Base-by-base conservation (phyloP, 1,284 basidiomycete genomes). In the Caloboletus inedulis region DNA sequence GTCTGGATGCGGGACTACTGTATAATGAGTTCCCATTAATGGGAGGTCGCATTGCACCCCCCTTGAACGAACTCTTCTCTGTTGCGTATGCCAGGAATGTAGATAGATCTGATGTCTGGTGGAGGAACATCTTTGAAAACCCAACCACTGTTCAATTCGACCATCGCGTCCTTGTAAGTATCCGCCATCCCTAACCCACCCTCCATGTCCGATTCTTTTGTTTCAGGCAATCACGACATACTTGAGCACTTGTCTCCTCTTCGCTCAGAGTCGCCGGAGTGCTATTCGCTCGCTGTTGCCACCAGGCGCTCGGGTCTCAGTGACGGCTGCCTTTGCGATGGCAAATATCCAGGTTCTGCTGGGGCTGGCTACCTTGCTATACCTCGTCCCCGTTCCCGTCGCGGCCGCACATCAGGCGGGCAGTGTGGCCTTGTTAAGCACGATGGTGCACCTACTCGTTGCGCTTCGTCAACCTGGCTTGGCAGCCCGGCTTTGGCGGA, bases 21-120 rank as follows among this genome's bases (percentile, higher is more conserved):
- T 99, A 99, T 75, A 99, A 98, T 69, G 96, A 98, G 69, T 99
- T 98, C 75, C 97, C 97, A 0, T 76, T 88, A 6, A 99, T 99
- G 97, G 97, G 94, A 39, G 93, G 90, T 9, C 81, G 85, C 8
- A 69, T 98, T 29, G 81, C 84, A 3, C 97, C 97, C 4, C 94
- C 94, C 0, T 64, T 76, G 12, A 81, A 88, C 31, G 97, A 99
- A 69, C 80, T 99, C 21, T 83, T 97, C 66, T 84, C 89, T 36
- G 68, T 78, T 21, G 76, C 76, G n/a, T 97, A 93, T 69, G 82
- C 87, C 10, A 83, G 84, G 70, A 79, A 67, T 35, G 62, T 71
- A 0, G 89, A 92, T 66, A 76, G 79, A 58, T 82, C 81, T 5
- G 91, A 95, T 64, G 66, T 82, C 14, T 94, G 89, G 85, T 92